Percentiles rank a stretch among this genome's conserved stretches.
Evolutionary conservation across 1,284 basidiomycete species (phyloP).

Genomic region (Microbotryum scabiosae): DNA sequence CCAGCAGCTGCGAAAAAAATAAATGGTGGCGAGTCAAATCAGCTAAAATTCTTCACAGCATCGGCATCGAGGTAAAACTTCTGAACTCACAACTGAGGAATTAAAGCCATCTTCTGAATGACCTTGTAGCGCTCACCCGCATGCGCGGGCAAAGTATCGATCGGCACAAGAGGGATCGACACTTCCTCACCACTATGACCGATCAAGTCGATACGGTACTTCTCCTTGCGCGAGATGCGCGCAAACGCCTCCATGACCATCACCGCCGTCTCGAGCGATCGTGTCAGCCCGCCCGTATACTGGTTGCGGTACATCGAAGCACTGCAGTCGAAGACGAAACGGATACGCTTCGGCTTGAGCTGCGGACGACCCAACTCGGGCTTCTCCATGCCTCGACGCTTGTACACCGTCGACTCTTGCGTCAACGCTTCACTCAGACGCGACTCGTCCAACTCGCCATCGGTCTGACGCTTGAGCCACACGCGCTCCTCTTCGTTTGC

Average conservation of each 20-base stretch:
- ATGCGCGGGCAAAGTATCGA: conserved; percentile 9
- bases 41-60: too few relatives aligned
- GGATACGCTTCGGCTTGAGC: conserved; percentile 41
- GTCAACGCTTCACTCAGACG: conserved; percentile 39
- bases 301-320: conserved; percentile 29
- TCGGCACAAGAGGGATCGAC: conserved; percentile 36
- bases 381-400: conserved; percentile 27
- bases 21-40: too few relatives aligned
- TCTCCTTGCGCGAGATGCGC: conserved; percentile 18
- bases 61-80: background rate
- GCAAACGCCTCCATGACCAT: conserved; percentile 40
- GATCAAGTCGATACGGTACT: conserved; percentile 39
- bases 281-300: conserved; percentile 15
- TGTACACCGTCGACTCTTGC: conserved; percentile 41
- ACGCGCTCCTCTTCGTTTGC: conserved; percentile 40
- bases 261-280: conserved; percentile 24
- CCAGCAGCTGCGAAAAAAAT: conserved; percentile 7
- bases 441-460: conserved; percentile 41
- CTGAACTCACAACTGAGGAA: conserved; percentile 12
- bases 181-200: conserved; percentile 39
- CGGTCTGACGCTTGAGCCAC: conserved; percentile 40
- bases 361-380: conserved; percentile 30
- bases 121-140: conserved; percentile 19
- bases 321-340: conserved; percentile 39
- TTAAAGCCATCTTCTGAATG: conserved; percentile 21